Conservation (phyloP, 139 green algal species). For the Spirogloea muscicola region DNA sequence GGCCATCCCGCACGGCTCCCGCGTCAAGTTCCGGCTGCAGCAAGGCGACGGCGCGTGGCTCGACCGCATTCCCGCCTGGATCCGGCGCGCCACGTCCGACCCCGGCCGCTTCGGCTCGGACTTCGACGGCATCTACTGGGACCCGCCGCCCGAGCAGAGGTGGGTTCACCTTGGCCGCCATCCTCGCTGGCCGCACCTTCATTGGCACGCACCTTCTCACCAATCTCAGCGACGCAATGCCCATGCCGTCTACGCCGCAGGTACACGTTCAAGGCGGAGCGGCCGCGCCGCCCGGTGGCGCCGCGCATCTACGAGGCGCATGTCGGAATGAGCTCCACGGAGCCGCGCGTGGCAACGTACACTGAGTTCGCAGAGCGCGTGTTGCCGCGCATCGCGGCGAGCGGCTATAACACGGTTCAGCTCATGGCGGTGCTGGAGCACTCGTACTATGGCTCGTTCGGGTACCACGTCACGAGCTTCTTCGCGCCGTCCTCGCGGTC, state of each 20-base stretch:
- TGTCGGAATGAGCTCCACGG: conserved; percentile 82
- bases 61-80: conserved; percentile 86
- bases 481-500: conserved; percentile 74
- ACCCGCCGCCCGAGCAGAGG: conserved; percentile 66
- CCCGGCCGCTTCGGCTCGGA: conserved; percentile 71
- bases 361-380: conserved; percentile 79
- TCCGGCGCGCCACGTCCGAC: conserved; percentile 67
- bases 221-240: not conserved
- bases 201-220: not conserved
- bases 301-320: conserved; percentile 94
- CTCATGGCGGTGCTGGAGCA: conserved; percentile 87
- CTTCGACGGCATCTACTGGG: conserved; percentile 92
- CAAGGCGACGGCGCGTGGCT: conserved; percentile 56
- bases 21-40: conserved; percentile 40
- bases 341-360: conserved; percentile 70
- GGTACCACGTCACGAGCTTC: conserved; percentile 91
- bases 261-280: conserved; percentile 54
- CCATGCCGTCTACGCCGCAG: conserved; percentile 9
- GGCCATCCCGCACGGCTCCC: conserved; percentile 43
- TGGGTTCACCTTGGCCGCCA: not conserved
- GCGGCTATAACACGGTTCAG: conserved; percentile 79
- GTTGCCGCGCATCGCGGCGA: conserved; percentile 71
- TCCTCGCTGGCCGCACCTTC: not conserved
- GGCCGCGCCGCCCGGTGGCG: conserved; percentile 54
- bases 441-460: conserved; percentile 89